Evolutionary conservation across 495 filamentous ascomycete species (phyloP), one percentile per base, ranked within the genome.

Genomic region (Rhypophila decipiens): DNA sequence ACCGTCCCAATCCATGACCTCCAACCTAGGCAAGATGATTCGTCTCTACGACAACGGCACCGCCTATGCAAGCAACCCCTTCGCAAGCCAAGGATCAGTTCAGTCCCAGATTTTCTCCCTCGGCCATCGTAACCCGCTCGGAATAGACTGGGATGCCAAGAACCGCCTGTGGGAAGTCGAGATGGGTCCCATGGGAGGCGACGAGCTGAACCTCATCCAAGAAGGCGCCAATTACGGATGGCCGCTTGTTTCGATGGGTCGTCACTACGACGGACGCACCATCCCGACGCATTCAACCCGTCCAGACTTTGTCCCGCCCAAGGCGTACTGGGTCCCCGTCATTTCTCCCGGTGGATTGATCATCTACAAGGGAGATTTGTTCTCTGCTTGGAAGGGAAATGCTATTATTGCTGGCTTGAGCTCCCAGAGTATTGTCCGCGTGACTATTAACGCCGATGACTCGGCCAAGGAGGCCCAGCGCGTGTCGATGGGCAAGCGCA

Each of bases 141-240:
- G 63, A 43, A 66, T 66, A 29, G 63, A 63, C 60, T 63, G 55
- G 49, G 63, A 66, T 50, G 63, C 55, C 24, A 43, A 66, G 50
- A 60, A 60, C 5, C 63, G 63, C 21, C 60, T 66, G 37, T 66
- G 63, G 63, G 63, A 66, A 53, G 52, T 66, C 45, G 63, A 66
- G 47, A 66, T 66, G 63, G 63, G 63, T 5, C 63, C 63, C 38
- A 61, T 61, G 63, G 63, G 63, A 42, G 63, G 63, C 47, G 63
- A 66, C 44, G 63, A 66, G 57, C 51, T 66, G 50, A 66, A 66
- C 56, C 60, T 66, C 44, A 63, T 66, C 44, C 18, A 61, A 42
- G 46, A 35, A 48, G 63, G 63, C 53, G 58, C 49, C 47, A 66
- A 66, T 57, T 66, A 66, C 40, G 63, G 63, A 34, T 66, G 63